Conservation (phyloP, 768 basidiomycete genomes). For the Mycena latifolia region DNA sequence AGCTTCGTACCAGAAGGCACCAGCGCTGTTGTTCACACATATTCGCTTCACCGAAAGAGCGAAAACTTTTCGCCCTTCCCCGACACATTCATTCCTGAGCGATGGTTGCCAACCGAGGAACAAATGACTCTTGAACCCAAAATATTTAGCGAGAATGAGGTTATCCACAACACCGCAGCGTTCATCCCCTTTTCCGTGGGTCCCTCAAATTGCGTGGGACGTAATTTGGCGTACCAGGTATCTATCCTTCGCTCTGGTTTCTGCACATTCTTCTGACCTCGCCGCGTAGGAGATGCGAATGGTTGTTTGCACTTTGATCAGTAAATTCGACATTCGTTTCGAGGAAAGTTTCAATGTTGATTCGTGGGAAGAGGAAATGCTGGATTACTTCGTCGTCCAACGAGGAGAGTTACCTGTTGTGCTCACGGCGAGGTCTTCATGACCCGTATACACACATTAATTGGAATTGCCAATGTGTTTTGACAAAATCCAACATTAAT, state of each 20-base stretch:
- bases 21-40: constrained; percentile 50
- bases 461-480: too few species aligned
- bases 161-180: constrained; percentile 42
- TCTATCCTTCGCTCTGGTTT: not conserved
- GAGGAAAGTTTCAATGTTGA: constrained; percentile 38
- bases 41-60: constrained; percentile 52
- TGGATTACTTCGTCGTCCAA: constrained; percentile 46
- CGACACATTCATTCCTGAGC: constrained; percentile 53
- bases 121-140: constrained; percentile 36
- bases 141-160: constrained; percentile 29
- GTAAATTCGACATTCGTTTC: constrained; percentile 47
- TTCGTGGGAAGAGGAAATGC: constrained; percentile 44
- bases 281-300: constrained; percentile 47
- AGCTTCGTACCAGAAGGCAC: constrained; percentile 58
- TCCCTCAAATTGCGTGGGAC: constrained; percentile 64
- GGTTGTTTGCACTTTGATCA: constrained; percentile 43
- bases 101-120: constrained; percentile 46
- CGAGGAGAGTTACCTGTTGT: constrained; percentile 46
- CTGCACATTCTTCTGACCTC: not conserved
- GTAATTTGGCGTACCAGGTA: constrained; percentile 45
- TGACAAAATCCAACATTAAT: not conserved
- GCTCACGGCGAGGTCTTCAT: constrained; percentile 13
- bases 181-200: constrained; percentile 58
- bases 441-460: not conserved
- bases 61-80: constrained; percentile 54